Evolutionary conservation across 768 basidiomycete species (phyloP).

Genomic region (Boletales sp.): DNA sequence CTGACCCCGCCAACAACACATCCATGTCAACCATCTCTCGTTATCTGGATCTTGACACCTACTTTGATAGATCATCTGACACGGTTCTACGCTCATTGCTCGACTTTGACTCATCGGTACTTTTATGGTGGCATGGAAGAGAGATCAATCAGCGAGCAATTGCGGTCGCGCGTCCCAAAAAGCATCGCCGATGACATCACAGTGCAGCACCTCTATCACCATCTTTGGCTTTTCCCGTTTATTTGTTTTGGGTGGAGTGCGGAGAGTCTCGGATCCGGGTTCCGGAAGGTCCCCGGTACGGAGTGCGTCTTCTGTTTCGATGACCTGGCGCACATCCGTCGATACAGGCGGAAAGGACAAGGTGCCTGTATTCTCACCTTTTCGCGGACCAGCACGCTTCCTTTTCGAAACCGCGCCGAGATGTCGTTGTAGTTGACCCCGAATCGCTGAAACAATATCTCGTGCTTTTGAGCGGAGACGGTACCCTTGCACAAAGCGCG

Average conservation of each 20-base stretch:
- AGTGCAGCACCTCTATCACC: constrained; percentile 62
- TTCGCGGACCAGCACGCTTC: constrained; percentile 76
- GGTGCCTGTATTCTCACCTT: too few relatives aligned
- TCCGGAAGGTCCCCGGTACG: too few relatives aligned
- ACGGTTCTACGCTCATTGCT: too few relatives aligned
- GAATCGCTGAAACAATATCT: constrained; percentile 81
- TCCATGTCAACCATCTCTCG: too few relatives aligned
- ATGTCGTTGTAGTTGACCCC: constrained; percentile 85
- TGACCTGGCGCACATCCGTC: not conserved
- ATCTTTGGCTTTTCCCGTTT: constrained; percentile 36
- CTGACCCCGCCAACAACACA: too few relatives aligned
- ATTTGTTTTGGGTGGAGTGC: constrained; percentile 16
- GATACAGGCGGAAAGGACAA: not conserved
- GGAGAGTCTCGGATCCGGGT: not conserved
- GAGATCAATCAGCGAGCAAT: constrained; percentile 46
- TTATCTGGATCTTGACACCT: too few relatives aligned
- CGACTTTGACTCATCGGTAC: too few relatives aligned
- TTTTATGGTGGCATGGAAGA: too few relatives aligned
- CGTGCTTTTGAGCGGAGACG: constrained; percentile 84
- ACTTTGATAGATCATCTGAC: too few relatives aligned
- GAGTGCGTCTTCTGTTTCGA: constrained; percentile 4
- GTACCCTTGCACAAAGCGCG: constrained; percentile 63
- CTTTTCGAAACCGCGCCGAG: constrained; percentile 72
- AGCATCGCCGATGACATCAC: constrained; percentile 76
- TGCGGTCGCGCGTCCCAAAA: constrained; percentile 72